A percentile compares a stretch with the other conserved stretches of the same genome.
Conservation (phyloP, 176 grass and related monocot genomes). For the Triticum urartu region DNA sequence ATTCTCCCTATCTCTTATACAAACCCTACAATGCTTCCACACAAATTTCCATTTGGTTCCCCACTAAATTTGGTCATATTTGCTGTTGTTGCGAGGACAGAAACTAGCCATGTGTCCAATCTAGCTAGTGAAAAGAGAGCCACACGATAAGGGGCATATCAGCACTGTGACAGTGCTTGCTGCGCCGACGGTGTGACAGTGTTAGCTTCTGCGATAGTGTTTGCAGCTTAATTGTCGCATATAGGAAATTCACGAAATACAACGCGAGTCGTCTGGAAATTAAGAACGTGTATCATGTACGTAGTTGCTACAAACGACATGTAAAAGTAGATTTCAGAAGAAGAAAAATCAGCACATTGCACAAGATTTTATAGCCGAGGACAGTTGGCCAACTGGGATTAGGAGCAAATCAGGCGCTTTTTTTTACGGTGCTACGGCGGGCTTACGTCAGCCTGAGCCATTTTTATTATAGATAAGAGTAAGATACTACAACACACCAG, state of each 20-base stretch:
- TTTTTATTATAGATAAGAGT: no score
- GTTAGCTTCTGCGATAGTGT: not conserved
- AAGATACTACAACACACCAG: no score
- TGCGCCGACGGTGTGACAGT: no score
- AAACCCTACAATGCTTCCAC: not conserved
- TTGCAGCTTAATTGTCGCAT: not conserved
- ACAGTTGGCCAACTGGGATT: not conserved
- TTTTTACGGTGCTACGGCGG: no score
- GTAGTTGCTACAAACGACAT: not conserved
- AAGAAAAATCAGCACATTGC: not conserved
- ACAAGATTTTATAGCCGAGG: not conserved
- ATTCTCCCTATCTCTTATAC: not conserved
- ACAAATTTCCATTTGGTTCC: not conserved
- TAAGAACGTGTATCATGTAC: not conserved
- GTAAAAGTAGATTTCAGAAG: not conserved
- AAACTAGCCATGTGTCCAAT: not conserved
- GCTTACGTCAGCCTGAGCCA: no score
- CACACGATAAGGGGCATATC: not conserved
- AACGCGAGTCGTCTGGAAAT: not conserved
- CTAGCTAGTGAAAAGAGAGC: not conserved
- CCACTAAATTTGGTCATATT: not conserved
- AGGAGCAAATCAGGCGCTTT: not conserved
- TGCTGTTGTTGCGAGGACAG: not conserved
- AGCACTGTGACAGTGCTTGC: no score
- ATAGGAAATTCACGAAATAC: not conserved